Evolutionary conservation across 768 basidiomycete species (phyloP), one percentile per base, ranked within the genome.

Genomic region (Boletus reticulatus): DNA sequence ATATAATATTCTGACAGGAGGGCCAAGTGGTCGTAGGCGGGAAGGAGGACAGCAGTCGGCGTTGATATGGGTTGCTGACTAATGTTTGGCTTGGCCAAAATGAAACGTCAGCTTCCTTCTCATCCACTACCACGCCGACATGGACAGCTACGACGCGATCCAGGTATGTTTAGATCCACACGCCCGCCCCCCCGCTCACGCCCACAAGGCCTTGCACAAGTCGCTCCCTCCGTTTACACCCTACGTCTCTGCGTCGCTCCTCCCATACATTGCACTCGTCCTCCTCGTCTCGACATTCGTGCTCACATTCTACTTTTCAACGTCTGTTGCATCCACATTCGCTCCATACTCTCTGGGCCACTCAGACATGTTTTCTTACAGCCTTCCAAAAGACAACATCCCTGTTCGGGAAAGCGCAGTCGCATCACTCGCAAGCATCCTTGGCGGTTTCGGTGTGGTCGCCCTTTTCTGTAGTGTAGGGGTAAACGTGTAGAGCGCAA

Each of bases 291-390:
- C 83, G 17, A 93, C 93, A 1, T 95, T 97, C 67, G 82, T 67
- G n/a, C 83, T 95, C 41, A 82, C 88, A 0, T 96, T 96, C 78
- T 93, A 94, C 76, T 92, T 92, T 72, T 87, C 94, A 57, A 96
- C 85, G 86, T 90, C 67, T 57, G 85, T 79, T 57, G 6, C 38
- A n/a, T 34, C 36, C 52, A 22, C 29, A 49, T 43, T 13, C 52
- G 20, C 19, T 49, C 34, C 65, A 27, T 19, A 24, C 20, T 11
- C 24, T 17, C 34, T 27, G n/a, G 7, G 41, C 39, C 49, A 52
- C 53, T 56, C 56, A 62, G 53, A 32, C 27, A 43, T 51, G 44
- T 39, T 20, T 52, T 36, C 44, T 43, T 53, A 59, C 74, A 95
- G 94, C 49, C 82, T 96, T 36, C 87, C 90, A 60, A 92, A 88